Conservation (phyloP, 805 yeast species). For the Candida bentonensis region DNA sequence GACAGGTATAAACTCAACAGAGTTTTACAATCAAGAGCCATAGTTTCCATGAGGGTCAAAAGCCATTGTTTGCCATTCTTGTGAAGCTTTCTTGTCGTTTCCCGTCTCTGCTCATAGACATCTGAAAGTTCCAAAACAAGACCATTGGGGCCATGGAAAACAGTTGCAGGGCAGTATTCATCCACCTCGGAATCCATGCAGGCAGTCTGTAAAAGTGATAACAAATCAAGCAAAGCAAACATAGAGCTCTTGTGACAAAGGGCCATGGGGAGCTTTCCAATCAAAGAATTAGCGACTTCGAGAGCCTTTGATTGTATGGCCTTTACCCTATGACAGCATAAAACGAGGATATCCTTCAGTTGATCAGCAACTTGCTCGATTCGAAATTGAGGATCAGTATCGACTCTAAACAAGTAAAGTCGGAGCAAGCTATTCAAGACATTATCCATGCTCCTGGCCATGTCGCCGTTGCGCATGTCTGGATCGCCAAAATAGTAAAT, state of each 20-base stretch:
- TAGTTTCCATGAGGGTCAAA: slow-evolving; percentile 35
- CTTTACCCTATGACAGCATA: slow-evolving; percentile 65
- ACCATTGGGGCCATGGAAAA: slow-evolving; percentile 34
- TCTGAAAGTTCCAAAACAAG: slow-evolving; percentile 54
- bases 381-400: slow-evolving; percentile 41
- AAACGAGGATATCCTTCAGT: slow-evolving; percentile 48
- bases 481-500: slow-evolving; percentile 79
- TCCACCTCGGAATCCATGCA: slow-evolving; percentile 71
- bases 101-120: slow-evolving; percentile 58
- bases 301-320: slow-evolving; percentile 69
- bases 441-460: slow-evolving; percentile 52
- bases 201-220: slow-evolving; percentile 65
- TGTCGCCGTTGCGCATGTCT: slow-evolving; percentile 49
- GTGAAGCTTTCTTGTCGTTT: slow-evolving; percentile 47
- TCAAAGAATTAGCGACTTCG: slow-evolving; percentile 56
- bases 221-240: slow-evolving; percentile 66
- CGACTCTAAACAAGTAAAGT: slow-evolving; percentile 41
- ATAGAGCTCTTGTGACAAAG: slow-evolving; percentile 62
- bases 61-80: slow-evolving; percentile 58
- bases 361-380: slow-evolving; percentile 51
- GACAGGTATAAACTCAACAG: slow-evolving; percentile 67
- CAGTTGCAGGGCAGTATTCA: slow-evolving; percentile 73
- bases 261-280: slow-evolving; percentile 57
- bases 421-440: slow-evolving; percentile 47
- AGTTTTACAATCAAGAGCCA: slow-evolving; percentile 64